Conservation (phyloP, 192 early-diverging fungal genomes). For the Coemansia furcata region DNA sequence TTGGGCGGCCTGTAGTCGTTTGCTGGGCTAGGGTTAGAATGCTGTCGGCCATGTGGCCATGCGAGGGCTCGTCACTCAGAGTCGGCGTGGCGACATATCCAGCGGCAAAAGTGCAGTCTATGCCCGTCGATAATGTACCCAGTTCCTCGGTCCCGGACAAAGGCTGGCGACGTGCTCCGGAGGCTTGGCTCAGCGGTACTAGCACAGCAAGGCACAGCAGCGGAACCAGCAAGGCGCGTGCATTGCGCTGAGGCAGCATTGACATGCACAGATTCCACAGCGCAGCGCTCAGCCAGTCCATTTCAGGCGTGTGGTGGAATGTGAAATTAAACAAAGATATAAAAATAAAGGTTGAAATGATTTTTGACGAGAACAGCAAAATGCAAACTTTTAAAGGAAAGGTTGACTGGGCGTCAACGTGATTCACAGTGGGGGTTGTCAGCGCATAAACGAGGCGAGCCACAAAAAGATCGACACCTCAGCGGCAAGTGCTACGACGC, state of each 20-base stretch:
- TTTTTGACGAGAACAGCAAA: background rate
- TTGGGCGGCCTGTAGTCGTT: background rate
- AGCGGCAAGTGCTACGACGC: conserved; percentile 24
- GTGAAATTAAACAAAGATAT: too few relatives aligned
- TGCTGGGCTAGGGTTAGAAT: conserved; percentile 7
- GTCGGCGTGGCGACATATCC: background rate
- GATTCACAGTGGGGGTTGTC: background rate
- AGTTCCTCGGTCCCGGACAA: background rate
- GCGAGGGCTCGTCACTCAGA: background rate
- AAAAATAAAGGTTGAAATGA: too few relatives aligned
- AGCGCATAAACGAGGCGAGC: conserved; percentile 14
- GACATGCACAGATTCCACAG: conserved; percentile 50
- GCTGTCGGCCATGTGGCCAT: background rate
- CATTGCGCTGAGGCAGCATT: conserved; percentile 46
- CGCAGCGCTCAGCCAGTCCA: conserved; percentile 41
- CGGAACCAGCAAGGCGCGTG: conserved; percentile 42
- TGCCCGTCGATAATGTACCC: background rate
- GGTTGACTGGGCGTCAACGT: background rate
- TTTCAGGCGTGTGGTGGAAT: background rate
- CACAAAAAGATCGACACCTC: conserved; percentile 43
- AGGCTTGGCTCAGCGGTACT: conserved; percentile 16
- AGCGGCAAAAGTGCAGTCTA: background rate
- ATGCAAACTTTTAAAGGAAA: background rate
- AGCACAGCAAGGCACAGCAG: conserved; percentile 40
- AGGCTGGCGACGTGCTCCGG: conserved; percentile 1